Base-by-base conservation (phyloP, 225 moss, liverwort and hornwort species). In the Sphagnum contortum region DNA sequence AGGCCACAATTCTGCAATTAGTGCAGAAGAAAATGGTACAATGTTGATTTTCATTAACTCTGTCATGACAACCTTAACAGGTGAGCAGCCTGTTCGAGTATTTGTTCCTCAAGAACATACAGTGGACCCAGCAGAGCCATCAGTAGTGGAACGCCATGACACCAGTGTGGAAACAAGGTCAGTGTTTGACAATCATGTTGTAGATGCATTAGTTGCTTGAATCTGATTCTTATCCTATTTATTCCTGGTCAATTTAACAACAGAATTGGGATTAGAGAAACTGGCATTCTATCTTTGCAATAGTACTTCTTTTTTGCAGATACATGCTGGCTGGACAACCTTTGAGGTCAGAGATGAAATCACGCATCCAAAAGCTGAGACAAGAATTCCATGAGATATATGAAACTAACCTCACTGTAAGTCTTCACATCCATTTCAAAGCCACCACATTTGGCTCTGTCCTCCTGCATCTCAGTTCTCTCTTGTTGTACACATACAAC, bases 351-450 rank as follows among this genome's bases (percentile, higher is more conserved):
- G 62, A 80, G 69, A 5, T 83, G 45, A 72, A 72, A 6, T 55
- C 67, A 6, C 66, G 62, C 50, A 60, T 94, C 1, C 48, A 77
- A 68, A 59, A 55, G 0, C 6, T 91, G 2, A 83, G 52, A 58
- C 62, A 75, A 55, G 65, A 65, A 5, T 94, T 87, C 67, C 77
- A 89, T 59, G 79, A 81, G 48, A 70, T 94, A 57, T 71, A 78
- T 55, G 74, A 89, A 44, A 75, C 68, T 60, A 94, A 94, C 4
- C 51, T 66, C 2, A 65, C 66, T 76, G 93, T 90, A 61, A 59
- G 53, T 4, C 4, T 55, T n/a, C 10, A 3, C 55, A 10, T 53
- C n/a, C 53, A 29, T 61, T 52, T 8, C 6, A 48, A 45, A 4
- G 13, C 44, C 0, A 45, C 5, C 1, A 3, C 12, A 5, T 56